Evolutionary conservation across 176 grass and related monocot genomes (phyloP).

Genomic region (Triticum dicoccoides): DNA sequence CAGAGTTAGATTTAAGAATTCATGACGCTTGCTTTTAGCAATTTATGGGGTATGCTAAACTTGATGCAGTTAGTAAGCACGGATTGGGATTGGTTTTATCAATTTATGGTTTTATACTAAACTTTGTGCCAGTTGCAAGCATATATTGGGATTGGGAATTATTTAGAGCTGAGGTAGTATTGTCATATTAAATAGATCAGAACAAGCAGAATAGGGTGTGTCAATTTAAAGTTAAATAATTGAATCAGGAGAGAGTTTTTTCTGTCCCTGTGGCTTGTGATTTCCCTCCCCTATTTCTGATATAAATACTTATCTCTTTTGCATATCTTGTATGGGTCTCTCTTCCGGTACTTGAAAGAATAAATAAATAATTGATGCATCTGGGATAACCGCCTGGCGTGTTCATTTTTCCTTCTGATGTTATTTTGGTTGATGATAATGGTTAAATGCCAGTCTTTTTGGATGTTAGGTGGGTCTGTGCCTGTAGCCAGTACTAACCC

Average conservation of each 20-base stretch:
- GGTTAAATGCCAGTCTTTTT: constrained; percentile 40
- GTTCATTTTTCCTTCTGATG: constrained; percentile 12
- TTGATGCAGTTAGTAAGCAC: constrained; percentile 1
- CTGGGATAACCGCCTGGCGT: not conserved
- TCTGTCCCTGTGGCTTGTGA: not conserved
- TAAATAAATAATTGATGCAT: constrained; percentile 8
- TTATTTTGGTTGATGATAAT: constrained; percentile 30
- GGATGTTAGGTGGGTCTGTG: constrained; percentile 52
- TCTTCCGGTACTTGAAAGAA: not conserved
- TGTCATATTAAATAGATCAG: not conserved
- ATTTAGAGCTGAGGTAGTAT: not conserved
- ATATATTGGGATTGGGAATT: not conserved
- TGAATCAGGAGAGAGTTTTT: not conserved
- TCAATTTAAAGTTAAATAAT: not conserved
- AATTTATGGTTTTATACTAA: constrained; percentile 6
- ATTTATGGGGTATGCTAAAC: constrained; percentile 6
- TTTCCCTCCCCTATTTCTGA: not conserved
- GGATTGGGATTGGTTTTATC: not conserved
- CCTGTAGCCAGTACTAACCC: constrained; percentile 57
- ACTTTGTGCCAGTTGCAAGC: not conserved
- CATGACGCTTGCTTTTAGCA: not conserved
- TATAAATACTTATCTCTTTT: not conserved
- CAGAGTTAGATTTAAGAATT: not conserved
- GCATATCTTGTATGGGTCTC: not conserved
- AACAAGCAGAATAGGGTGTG: not conserved